Evolutionary conservation across 148 eudicot species (phyloP), one percentile per base, ranked within the genome.

Genomic region (Rhododendron molle): DNA sequence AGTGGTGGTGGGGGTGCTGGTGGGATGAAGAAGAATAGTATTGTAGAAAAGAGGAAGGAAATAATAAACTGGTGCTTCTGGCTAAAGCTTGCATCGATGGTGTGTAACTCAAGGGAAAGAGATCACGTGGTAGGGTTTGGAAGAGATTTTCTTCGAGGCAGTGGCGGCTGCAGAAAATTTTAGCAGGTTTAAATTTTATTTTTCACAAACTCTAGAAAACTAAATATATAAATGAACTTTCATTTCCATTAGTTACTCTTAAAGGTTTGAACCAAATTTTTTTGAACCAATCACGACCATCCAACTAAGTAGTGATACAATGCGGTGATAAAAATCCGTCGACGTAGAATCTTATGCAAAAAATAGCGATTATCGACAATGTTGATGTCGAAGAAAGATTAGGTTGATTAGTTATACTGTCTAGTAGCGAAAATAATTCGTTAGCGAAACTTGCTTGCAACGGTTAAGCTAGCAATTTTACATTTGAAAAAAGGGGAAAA

Each of bases 121-220:
- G 86, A 84, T 56, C 86, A 6, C 1, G 44, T 79, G 65, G 89
- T 85, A 76, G 86, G n/a, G 87, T 30, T 60, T 9, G n/a, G 28
- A 34, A 81, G 54, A 30, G 83, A 58, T 12, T 81, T 84, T 15
- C 26, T 62, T 62, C 71, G 30, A 7, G 0, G 26, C 12, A 8
- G 69, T 23, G 28, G 78, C 28, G 38, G 28, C 28, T 3, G 56
- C 18, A 52, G 5, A 3, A 52, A 52, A 52, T 13, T 2, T 52
- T 52, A 52, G 56, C 56, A 52, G 56, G 56, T 52, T 52, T 52
- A 13, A 13, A 52, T 52, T 52, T 52, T 52, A 52, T 3, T 52
- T 52, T 13, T 52, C 4, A 52, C 56, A 14, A 13, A 52, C 4
- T 52, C 56, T 52, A 2, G 18, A 52, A 52, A 52, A 15, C 18